Evolutionary conservation across 106 monocot genomes (phyloP).

Genomic region (Phalaenopsis equestris): DNA sequence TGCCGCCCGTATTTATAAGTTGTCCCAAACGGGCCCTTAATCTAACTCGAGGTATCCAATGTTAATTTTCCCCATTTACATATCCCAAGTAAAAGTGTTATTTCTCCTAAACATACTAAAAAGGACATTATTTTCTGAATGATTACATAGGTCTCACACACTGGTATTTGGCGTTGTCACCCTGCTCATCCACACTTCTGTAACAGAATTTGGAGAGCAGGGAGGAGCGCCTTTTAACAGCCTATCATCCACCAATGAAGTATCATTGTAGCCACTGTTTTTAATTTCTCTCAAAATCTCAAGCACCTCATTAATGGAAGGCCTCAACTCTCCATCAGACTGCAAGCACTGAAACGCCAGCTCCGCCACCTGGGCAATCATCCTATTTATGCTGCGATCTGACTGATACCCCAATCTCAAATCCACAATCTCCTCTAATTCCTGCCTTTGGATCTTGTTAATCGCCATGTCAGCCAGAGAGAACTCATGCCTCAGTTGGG

Average conservation of each 20-base stretch:
- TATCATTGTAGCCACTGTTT: slow-evolving; percentile 8
- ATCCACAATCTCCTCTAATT: slow-evolving; percentile 40
- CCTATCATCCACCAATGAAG: not conserved
- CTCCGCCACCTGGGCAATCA: slow-evolving; percentile 39
- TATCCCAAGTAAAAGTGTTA: no score
- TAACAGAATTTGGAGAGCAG: slow-evolving; percentile 24
- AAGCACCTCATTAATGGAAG: slow-evolving; percentile 39
- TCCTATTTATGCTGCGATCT: slow-evolving; percentile 18
- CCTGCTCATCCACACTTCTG: slow-evolving; percentile 19
- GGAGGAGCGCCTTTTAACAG: slow-evolving; percentile 15
- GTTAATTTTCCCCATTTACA: no score
- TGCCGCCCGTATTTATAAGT: no score
- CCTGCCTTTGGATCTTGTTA: slow-evolving; percentile 35
- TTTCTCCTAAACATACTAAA: no score
- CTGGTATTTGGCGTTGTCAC: slow-evolving; percentile 19
- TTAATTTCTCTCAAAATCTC: slow-evolving; percentile 26
- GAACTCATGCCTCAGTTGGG: slow-evolving; percentile 31
- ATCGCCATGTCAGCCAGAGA: slow-evolving; percentile 36
- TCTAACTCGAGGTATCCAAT: no score
- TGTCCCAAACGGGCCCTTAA: no score
- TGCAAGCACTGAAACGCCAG: slow-evolving; percentile 54
- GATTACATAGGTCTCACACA: not conserved
- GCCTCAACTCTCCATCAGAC: slow-evolving; percentile 30
- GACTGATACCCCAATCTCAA: slow-evolving; percentile 20
- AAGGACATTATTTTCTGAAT: no score